Percentiles rank a stretch among this genome's conserved stretches.
Evolutionary conservation across 257 asterid species (phyloP).

Genomic region (Dorcoceras hygrometricum): DNA sequence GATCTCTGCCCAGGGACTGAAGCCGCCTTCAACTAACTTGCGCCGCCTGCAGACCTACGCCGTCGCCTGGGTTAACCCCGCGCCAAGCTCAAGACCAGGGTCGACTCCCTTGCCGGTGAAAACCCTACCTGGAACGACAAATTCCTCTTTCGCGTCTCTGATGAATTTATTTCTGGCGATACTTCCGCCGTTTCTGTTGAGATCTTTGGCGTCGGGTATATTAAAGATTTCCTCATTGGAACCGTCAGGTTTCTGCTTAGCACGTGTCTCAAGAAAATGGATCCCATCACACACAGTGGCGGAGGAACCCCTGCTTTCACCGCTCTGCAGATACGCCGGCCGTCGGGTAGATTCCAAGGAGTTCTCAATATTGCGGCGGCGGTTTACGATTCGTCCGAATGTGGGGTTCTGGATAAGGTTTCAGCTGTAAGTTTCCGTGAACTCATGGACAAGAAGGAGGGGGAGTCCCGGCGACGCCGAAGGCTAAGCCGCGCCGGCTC

Average conservation of each 20-base stretch:
- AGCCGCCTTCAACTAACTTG: conserved; percentile 51
- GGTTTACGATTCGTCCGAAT: conserved; percentile 47
- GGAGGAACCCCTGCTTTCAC: conserved; percentile 59
- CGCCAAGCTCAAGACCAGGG: conserved; percentile 65
- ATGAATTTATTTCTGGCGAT: conserved; percentile 60
- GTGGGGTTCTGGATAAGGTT: conserved; percentile 44
- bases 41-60: conserved; percentile 79
- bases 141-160: conserved; percentile 71
- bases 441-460: conserved; percentile 46
- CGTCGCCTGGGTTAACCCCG: conserved; percentile 61
- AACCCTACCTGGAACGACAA: conserved; percentile 96
- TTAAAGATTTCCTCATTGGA: conserved; percentile 63
- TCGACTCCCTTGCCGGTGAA: conserved; percentile 63
- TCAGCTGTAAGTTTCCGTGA: conserved; percentile 68
- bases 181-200: conserved; percentile 84
- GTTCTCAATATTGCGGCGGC: conserved; percentile 74
- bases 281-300: conserved; percentile 3
- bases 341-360: conserved; percentile 82
- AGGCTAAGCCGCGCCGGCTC: conserved; percentile 65
- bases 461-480: conserved; percentile 38
- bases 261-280: conserved; percentile 34
- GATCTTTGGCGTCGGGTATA: conserved; percentile 68
- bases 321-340: conserved; percentile 80
- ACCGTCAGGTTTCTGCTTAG: conserved; percentile 73
- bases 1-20: conserved; percentile 90